phyloP scores from a whole-genome alignment of 2,329 filamentous ascomycete genomes.

The Alternaria sp. region DNA sequence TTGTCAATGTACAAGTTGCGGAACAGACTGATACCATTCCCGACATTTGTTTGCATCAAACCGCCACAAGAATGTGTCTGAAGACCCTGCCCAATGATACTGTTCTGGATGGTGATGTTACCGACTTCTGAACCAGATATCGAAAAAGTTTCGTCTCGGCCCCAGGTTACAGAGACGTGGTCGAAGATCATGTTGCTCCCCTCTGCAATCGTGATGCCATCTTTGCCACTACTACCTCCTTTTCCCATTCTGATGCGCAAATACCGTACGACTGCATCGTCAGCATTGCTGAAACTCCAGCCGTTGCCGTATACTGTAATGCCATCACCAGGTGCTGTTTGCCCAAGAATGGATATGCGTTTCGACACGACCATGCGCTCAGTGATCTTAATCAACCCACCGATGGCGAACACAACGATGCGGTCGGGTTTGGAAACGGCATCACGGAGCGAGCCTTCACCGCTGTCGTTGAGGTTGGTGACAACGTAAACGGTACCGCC shows the following conservation, averaged over 20 bases:
- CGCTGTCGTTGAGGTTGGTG: conserved; percentile 59
- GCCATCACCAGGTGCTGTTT: conserved; percentile 60
- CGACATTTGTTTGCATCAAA: conserved; percentile 59
- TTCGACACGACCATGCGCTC: conserved; percentile 59
- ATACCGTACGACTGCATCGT: conserved; percentile 64
- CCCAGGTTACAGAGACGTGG: conserved; percentile 63
- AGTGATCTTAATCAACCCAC: conserved; percentile 60
- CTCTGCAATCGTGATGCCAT: conserved; percentile 62
- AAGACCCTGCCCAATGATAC: conserved; percentile 63
- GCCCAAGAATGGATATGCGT: conserved; percentile 60
- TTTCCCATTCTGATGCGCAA: conserved; percentile 64
- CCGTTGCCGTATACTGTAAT: conserved; percentile 65
- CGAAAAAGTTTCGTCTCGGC: conserved; percentile 64
- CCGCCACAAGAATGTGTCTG: conserved; percentile 63
- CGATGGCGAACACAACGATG: conserved; percentile 61
- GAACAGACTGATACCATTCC: conserved; percentile 59
- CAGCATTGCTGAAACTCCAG: conserved; percentile 61
- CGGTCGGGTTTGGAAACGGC: conserved; percentile 59
- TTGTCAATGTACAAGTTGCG: conserved; percentile 66
- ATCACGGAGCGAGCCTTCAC: conserved; percentile 60
- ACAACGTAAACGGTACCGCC: conserved; percentile 60
- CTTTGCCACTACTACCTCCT: conserved; percentile 61
- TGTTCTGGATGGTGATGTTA: conserved; percentile 62
- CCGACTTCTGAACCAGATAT: conserved; percentile 57
- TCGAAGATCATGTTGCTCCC: conserved; percentile 65